Evolutionary conservation across 257 asterid species (phyloP).

Genomic region (Nicotiana sylvestris): DNA sequence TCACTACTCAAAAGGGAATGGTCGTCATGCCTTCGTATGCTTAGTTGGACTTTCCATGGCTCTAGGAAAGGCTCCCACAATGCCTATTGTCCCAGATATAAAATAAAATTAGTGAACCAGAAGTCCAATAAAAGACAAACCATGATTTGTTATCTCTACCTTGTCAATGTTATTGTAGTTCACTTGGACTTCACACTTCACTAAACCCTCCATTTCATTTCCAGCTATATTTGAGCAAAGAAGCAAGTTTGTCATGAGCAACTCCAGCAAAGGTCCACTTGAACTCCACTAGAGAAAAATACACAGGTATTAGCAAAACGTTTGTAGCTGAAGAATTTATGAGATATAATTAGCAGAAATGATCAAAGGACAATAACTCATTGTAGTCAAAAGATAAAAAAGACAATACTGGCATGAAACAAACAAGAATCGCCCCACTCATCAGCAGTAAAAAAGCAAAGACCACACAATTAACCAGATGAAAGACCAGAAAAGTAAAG

Average conservation of each 20-base stretch:
- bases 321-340: not conserved
- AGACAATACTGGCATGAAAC: not conserved
- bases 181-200: conserved; percentile 71
- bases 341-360: not conserved
- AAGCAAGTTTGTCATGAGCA: conserved; percentile 43
- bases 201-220: conserved; percentile 50
- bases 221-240: conserved; percentile 38
- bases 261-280: conserved; percentile 80
- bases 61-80: conserved; percentile 94
- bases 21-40: conserved; percentile 52
- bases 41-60: conserved; percentile 74
- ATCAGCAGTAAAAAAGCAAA: not conserved
- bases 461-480: not conserved
- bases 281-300: conserved; percentile 53
- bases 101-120: conserved; percentile 4
- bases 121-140: conserved; percentile 16
- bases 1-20: conserved; percentile 57
- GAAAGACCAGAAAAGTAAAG: not conserved
- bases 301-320: not conserved
- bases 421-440: not conserved
- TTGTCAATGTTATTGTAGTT: conserved; percentile 87
- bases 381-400: not conserved
- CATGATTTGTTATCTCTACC: conserved; percentile 36
- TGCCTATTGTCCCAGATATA: conserved; percentile 40
- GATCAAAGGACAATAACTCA: not conserved